A percentile compares a stretch with the other conserved stretches of the same genome.
Evolutionary conservation across 495 filamentous ascomycete species (phyloP).

Genomic region (Trichoderma reesei): DNA sequence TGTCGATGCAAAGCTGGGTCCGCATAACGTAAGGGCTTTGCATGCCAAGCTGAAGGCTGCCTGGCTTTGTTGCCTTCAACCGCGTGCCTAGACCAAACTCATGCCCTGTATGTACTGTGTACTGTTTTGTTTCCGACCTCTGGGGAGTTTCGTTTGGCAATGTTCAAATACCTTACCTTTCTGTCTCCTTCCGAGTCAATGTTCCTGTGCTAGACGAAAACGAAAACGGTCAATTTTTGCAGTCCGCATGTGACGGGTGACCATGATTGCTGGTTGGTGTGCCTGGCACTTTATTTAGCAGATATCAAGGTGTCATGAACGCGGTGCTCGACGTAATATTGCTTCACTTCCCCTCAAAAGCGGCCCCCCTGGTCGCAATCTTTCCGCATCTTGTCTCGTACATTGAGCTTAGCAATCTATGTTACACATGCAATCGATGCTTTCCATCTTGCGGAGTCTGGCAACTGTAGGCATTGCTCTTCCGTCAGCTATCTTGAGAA

Average conservation of each 20-base stretch:
- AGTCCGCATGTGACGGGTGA: not conserved
- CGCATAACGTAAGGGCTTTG: no score
- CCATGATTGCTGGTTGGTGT: not conserved
- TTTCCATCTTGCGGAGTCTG: not conserved
- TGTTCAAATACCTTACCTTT: not conserved
- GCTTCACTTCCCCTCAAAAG: not conserved
- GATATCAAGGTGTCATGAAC: not conserved
- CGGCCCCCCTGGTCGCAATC: not conserved
- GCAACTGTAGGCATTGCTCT: not conserved
- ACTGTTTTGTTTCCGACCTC: no score
- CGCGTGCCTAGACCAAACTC: no score
- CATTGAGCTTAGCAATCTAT: not conserved
- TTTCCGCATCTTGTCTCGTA: conserved; percentile 2
- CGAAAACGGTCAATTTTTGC: not conserved
- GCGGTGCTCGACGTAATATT: not conserved
- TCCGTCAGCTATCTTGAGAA: not conserved
- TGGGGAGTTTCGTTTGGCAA: not conserved
- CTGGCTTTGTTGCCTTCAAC: no score
- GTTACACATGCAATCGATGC: not conserved
- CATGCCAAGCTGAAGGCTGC: no score
- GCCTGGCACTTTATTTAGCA: not conserved
- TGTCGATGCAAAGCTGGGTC: conserved; percentile 3
- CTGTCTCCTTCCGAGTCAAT: not conserved
- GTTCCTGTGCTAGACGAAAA: not conserved
- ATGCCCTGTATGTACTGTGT: no score